These are phyloP conservation scores for Pythium oligandrum DNA, from an alignment of 352 stramenopile species.

Conservation along the genomic window DNA sequence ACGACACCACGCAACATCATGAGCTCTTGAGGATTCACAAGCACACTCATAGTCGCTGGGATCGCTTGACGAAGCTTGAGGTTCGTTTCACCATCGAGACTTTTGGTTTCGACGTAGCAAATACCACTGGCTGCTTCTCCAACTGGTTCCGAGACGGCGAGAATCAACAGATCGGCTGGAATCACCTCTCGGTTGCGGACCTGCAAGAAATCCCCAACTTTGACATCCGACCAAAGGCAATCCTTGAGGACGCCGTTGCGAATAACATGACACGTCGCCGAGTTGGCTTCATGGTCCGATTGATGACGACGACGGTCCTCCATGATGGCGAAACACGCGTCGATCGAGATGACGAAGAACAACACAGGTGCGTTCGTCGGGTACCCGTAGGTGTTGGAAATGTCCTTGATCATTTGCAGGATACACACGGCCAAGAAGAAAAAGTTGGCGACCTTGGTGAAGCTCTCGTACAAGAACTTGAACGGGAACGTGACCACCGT, in stretches of 20 bases:
- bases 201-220: conserved; percentile 83
- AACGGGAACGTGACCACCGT: conserved; percentile 80
- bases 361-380: conserved; percentile 78
- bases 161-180: conserved; percentile 79
- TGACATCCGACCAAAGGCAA: conserved; percentile 66
- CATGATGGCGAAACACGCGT: conserved; percentile 87
- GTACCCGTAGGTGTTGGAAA: conserved; percentile 78
- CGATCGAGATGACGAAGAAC: conserved; percentile 88
- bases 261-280: conserved; percentile 59
- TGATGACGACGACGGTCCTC: conserved; percentile 78
- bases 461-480: conserved; percentile 87
- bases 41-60: conserved; percentile 54
- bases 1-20: conserved; percentile 53
- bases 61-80: conserved; percentile 86
- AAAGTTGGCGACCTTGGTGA: conserved; percentile 89
- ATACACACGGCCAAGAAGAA: conserved; percentile 92
- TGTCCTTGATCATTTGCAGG: conserved; percentile 80
- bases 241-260: conserved; percentile 74
- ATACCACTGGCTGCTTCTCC: conserved; percentile 66
- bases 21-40: conserved; percentile 48
- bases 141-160: conserved; percentile 69
- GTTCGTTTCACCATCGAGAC: conserved; percentile 91
- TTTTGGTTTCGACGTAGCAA: conserved; percentile 89
- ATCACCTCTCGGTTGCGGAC: conserved; percentile 81
- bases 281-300: conserved; percentile 83